Percentiles rank a stretch among this genome's conserved stretches.
Conservation (phyloP, 129 eudicot species). For the Kitagawia praeruptora region DNA sequence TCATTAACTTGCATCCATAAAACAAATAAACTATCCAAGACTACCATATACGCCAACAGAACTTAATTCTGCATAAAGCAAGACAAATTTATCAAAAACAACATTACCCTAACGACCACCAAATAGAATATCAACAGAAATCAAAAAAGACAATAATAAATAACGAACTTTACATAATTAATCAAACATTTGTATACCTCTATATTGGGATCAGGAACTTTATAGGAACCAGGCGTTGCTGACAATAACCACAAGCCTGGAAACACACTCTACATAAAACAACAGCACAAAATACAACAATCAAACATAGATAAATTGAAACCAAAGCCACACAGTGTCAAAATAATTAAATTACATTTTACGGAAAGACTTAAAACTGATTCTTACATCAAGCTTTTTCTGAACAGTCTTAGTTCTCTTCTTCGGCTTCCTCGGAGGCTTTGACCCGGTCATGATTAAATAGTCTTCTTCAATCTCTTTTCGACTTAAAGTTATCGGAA, state of each 20-base stretch:
- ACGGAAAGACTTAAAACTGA: neutral
- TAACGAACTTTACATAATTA: neutral
- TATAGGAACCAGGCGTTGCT: conserved; percentile 33
- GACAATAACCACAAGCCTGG: conserved; percentile 28
- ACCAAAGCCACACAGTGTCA: neutral
- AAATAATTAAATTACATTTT: neutral
- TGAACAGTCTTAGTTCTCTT: conserved; percentile 8
- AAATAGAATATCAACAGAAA: neutral
- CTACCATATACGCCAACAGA: neutral
- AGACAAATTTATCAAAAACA: neutral
- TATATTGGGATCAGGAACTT: conserved; percentile 19
- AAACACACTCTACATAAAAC: conserved; percentile 21
- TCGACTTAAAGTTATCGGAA: neutral
- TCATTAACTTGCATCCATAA: too few relatives aligned
- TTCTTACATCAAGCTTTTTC: conserved; percentile 11
- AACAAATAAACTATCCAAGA: neutral
- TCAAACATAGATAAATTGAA: neutral
- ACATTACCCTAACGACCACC: neutral
- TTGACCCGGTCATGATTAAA: conserved; percentile 7
- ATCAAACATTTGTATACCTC: conserved; percentile 15
- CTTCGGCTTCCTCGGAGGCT: conserved; percentile 7
- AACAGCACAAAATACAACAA: neutral
- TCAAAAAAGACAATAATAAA: neutral
- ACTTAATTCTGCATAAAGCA: neutral
- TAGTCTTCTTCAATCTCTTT: conserved; percentile 15